Base-by-base conservation (phyloP, 495 filamentous ascomycete genomes). In the Amniculicola lignicola region DNA sequence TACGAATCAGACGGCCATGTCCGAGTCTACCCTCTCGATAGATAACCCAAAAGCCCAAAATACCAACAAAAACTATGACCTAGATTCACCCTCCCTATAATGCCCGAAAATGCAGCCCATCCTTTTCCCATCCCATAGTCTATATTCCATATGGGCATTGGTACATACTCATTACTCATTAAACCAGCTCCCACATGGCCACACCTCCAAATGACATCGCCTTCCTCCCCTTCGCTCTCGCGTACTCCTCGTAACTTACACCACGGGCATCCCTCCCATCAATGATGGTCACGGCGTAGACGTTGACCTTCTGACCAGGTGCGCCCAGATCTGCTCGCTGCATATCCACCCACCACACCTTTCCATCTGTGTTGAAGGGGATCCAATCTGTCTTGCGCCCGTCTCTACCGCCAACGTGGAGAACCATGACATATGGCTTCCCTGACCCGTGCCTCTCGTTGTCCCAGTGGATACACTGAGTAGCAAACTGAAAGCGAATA, bases 381-480 rank as follows among this genome's bases (percentile, higher is more conserved):
- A 88, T 62, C n/a, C 80, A 79, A 16, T 91, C 84, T 21, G 84
- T 80, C 38, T 79, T 71, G 18, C 80, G 68, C 2, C 87, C 89
- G 59, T 88, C 85, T 33, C 78, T 44, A 1, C 84, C 87, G 15
- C 82, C 73, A 12, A 87, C 77, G 50, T 75, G 74, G 24, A 96
- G 70, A 24, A 86, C 67, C 64, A 89, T 83, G 19, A 89, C 68
- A 42, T 80, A 84, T 6, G 79, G 79, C 59, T 79, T 78, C 1
- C 82, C 80, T 35, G 64, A 67, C 10, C 85, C 86, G 60, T 90
- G 80, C 24, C 70, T 74, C 48, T 82, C 76, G 22, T 83, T 73
- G 36, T 79, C 79, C 89, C 89, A 95, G 62, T 96, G 90, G 65
- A 78, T 76, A 65, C 90, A 96, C 18, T 85, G 59, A 51, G 85